Evolutionary conservation across 495 filamentous ascomycete species (phyloP), one percentile per base, ranked within the genome.

Genomic region (Aspergillus heteromorphus): DNA sequence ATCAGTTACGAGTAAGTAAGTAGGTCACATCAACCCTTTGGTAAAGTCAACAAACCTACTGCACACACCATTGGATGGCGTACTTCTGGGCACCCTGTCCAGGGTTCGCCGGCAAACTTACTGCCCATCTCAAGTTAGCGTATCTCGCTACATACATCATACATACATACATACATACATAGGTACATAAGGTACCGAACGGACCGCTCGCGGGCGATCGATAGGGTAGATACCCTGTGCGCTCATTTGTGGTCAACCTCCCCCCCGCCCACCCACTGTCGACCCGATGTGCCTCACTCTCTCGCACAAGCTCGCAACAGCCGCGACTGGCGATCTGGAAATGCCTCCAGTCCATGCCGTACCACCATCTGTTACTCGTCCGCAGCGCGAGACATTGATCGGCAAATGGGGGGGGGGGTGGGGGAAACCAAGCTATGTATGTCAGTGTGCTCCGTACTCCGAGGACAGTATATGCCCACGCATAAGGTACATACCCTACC

Each of bases 271-370:
- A 29, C 49, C 43, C 25, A 19, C 16, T 14, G 30, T 23, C 17
- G 29, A 29, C 49, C 23, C 50, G 16, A 38, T 51, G 18, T 49
- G 43, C 20, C 40, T 43, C 40, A 49, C 43, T 55, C 51, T 42
- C 8, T 55, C 51, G 34, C 8, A 13, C 25, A 49, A 49, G 11
- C 7, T 49, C 31, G 47, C 48, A 43, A 41, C 54, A 61, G 51
- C 54, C 54, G 54, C 59, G 59, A 61, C 55, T 62, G 53, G 59
- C 59, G 55, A 53, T 36, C 40, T 41, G 45, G 52, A 55, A 55
- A 51, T 38, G 11, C 13, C 34, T 14, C 11, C 34, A 38, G 34
- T 13, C 13, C 34, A 13, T 13, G 11, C 34, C n/a, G 34, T 38
- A 38, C 34, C 5, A 38, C 34, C 10, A 38, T 2, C 30, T 30